Evolutionary conservation across 169 alveolate species (phyloP).

Genomic region (Babesia caballi): DNA sequence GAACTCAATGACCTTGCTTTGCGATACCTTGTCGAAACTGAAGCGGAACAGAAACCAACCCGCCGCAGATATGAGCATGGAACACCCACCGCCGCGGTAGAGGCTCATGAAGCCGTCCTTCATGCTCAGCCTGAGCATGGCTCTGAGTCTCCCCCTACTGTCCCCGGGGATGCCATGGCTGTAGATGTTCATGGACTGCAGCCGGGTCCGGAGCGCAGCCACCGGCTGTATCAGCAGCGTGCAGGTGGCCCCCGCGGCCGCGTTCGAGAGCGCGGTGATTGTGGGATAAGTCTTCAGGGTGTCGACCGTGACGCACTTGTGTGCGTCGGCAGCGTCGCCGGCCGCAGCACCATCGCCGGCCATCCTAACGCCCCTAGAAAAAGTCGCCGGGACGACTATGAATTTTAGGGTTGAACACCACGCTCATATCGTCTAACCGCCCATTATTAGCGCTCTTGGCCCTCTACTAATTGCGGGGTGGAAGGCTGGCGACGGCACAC

Average conservation of each 20-base stretch:
- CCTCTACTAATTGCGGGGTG: too few species aligned
- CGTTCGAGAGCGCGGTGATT: constrained; percentile 52
- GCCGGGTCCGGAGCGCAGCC: constrained; percentile 45
- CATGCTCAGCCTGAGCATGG: constrained; percentile 23
- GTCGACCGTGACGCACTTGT: constrained; percentile 1
- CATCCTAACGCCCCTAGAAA: background rate
- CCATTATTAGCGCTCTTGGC: too few species aligned
- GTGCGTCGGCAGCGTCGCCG: background rate
- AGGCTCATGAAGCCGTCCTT: constrained; percentile 39
- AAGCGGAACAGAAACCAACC: constrained; percentile 57
- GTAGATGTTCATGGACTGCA: constrained; percentile 61
- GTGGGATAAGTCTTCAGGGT: constrained; percentile 37
- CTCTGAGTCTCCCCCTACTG: background rate
- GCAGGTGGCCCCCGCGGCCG: constrained; percentile 49
- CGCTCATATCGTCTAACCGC: too few species aligned
- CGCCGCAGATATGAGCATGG: constrained; percentile 26
- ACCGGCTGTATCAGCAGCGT: constrained; percentile 54
- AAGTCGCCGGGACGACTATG: too few species aligned
- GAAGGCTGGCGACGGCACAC: too few species aligned
- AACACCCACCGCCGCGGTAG: constrained; percentile 51
- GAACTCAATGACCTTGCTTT: constrained; percentile 21
- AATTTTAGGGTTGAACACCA: too few species aligned
- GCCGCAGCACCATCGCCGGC: background rate
- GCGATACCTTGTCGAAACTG: constrained; percentile 40
- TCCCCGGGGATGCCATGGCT: constrained; percentile 36